phyloP scores from a whole-genome alignment of 2,329 filamentous ascomycete genomes.

The Xenoacremonium recifei region DNA sequence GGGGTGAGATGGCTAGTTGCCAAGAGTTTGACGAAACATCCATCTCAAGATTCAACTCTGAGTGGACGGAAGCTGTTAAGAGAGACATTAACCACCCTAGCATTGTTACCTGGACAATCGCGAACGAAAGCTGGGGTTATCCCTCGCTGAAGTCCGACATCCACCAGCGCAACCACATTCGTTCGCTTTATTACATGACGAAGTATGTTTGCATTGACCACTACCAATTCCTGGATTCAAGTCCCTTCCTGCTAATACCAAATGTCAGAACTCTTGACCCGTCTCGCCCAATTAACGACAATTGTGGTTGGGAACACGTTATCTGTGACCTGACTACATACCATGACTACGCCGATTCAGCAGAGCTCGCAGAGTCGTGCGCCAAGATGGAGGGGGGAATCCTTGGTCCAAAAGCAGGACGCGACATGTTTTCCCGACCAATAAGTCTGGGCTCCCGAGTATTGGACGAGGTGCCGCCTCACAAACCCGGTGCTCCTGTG shows the following conservation, averaged over 20 bases:
- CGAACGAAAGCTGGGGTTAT: conserved; percentile 66
- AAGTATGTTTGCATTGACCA: conserved; percentile 42
- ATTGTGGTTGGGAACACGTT: conserved; percentile 71
- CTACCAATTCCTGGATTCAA: background rate
- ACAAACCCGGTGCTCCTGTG: conserved; percentile 55
- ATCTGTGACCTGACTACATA: conserved; percentile 68
- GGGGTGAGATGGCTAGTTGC: conserved; percentile 64
- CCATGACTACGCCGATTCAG: conserved; percentile 64
- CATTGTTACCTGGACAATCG: conserved; percentile 65
- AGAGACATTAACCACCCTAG: conserved; percentile 65
- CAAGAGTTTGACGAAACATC: conserved; percentile 62
- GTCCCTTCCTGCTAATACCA: conserved; percentile 7
- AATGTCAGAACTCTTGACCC: conserved; percentile 58
- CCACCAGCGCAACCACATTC: conserved; percentile 62
- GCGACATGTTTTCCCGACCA: conserved; percentile 55
- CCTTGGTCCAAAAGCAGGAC: conserved; percentile 48
- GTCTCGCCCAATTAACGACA: conserved; percentile 66
- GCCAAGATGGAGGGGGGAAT: conserved; percentile 52
- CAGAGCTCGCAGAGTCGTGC: conserved; percentile 55
- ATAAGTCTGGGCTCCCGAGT: conserved; percentile 35
- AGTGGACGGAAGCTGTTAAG: conserved; percentile 63
- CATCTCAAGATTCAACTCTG: conserved; percentile 57
- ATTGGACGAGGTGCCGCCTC: conserved; percentile 48
- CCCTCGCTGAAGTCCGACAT: conserved; percentile 53
- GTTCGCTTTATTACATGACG: conserved; percentile 63